Base-by-base conservation (phyloP, 352 stramenopile species). In the Phytophthora hybrid region DNA sequence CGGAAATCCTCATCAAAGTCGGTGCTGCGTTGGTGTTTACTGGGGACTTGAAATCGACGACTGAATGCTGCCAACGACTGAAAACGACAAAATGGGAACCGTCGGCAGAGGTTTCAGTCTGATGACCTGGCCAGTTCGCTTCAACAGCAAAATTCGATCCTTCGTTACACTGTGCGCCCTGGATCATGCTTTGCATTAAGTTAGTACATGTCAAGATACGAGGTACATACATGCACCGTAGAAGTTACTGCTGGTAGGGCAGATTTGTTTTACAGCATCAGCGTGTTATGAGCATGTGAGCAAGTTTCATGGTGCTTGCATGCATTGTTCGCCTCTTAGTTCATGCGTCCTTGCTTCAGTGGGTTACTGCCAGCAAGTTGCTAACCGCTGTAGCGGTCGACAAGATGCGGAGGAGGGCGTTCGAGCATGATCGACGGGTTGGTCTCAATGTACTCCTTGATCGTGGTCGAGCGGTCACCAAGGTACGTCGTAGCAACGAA, bases 401-500 rank as follows among this genome's bases (percentile, higher is more conserved):
- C 71, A 9, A 98, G 80, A 58, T 89, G 79, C 13, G 82, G 71
- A 37, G 93, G 94, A 19, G 93, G 93, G 47, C 79, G 67, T 53
- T 89, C 84, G n/a, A 90, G 75, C 88, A 97, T 95, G 66, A 98
- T 85, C 56, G 86, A 77, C 53, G 90, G 86, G 75, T 96, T 85
- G 41, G 83, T 51, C 10, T 82, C 77, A 47, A 98, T 81, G 73
- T 98, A 98, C 68, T 91, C 69, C 69, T 89, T 68, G 68, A 98
- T 84, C 3, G 89, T 95, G 11, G 93, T 98, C 51, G 69, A 87
- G 64, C 95, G 84, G 81, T 98, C 93, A 47, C 91, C 90, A 16
- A 98, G 82, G 73, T 90, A 98, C 19, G 93, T 98, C n/a, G 97
- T 94, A 69, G 90, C 71, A 2, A 98, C 75, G 75, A 98, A 98